These are phyloP conservation scores for Penicillium sp. DNA, from an alignment of 2,329 filamentous ascomycete genomes.

Conservation along the genomic window DNA sequence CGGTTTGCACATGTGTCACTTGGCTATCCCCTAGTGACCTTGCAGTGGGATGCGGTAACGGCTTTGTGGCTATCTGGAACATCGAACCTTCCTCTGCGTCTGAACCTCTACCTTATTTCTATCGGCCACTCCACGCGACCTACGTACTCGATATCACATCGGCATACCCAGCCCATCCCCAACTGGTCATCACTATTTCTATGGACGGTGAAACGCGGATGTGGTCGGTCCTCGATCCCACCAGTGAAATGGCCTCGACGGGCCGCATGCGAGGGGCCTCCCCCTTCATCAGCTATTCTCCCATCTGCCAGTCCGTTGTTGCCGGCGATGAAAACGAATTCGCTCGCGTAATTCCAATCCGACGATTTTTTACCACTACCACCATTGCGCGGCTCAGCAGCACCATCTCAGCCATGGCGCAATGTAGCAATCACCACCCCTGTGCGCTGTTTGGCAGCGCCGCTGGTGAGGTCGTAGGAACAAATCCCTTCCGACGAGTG, in stretches of 20 bases:
- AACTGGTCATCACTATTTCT: constrained; percentile 45
- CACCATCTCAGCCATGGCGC: constrained; percentile 28
- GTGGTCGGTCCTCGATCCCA: constrained; percentile 45
- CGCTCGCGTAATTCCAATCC: constrained; percentile 42
- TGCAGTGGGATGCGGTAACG: constrained; percentile 49
- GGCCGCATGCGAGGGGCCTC: constrained; percentile 45
- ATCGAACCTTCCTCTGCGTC: constrained; percentile 21
- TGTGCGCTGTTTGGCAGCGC: constrained; percentile 46
- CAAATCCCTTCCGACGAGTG: constrained; percentile 46
- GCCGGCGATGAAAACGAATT: constrained; percentile 49
- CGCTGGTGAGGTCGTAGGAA: constrained; percentile 44
- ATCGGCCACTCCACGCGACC: constrained; percentile 30
- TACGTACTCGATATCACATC: constrained; percentile 37
- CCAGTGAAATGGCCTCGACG: constrained; percentile 38
- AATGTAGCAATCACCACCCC: constrained; percentile 42
- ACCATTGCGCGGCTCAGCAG: constrained; percentile 42
- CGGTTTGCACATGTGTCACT: constrained; percentile 48
- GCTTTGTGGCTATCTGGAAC: constrained; percentile 49
- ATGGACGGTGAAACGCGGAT: constrained; percentile 50
- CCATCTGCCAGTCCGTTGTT: constrained; percentile 47
- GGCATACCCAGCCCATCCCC: constrained; percentile 47
- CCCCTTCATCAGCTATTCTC: constrained; percentile 46
- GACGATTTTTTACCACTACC: constrained; percentile 46
- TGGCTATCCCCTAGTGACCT: constrained; percentile 52
- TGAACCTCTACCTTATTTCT: constrained; percentile 29